Evolutionary conservation across 441 rosid species (phyloP), one percentile per base, ranked within the genome.

Genomic region (Pelargonium cotyledonis): DNA sequence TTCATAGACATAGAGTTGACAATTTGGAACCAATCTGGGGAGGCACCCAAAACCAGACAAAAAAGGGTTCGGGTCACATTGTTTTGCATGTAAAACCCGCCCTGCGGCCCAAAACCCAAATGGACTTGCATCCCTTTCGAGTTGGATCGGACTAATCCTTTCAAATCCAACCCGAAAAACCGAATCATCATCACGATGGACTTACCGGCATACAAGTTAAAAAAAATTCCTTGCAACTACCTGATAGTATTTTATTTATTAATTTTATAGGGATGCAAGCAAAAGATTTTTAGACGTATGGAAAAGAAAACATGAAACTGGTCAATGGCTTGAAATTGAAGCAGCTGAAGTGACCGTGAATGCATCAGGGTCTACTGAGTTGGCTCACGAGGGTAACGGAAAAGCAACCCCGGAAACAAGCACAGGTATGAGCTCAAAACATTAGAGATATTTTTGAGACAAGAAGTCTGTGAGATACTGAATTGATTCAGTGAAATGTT

Each of bases 291-390:
- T 69, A 77, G 90, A 92, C 40, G 72, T 92, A 75, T 95, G 99
- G 99, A 92, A 85, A 83, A 85, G 87, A 79, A 95, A 95, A 83
- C 97, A 95, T 67, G 99, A 90, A 84, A 83, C 84, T 38, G 98
- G 99, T 65, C 96, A 86, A 69, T 90, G 98, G 97, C 82, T 86
- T 77, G 99, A 95, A 73, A 83, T 90, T 23, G 97, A 85, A 84
- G 89, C 89, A 64, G 78, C 89, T 58, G 98, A 89, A 73, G 89
- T 84, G 57, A 76, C 81, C 66, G 70, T 84, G 75, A 82, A 83
- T 81, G 81, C 86, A 46, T 82, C 96, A 5, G 96, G 92, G 85
- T 78, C 83, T 2, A 92, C 77, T 55, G 69, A 35, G 44, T 10
- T 46, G 69, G 80, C 81, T 78, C 72, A 90, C 58, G 95, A 78